phyloP scores from a whole-genome alignment of 306 rosid species.

The Inga laurina region DNA sequence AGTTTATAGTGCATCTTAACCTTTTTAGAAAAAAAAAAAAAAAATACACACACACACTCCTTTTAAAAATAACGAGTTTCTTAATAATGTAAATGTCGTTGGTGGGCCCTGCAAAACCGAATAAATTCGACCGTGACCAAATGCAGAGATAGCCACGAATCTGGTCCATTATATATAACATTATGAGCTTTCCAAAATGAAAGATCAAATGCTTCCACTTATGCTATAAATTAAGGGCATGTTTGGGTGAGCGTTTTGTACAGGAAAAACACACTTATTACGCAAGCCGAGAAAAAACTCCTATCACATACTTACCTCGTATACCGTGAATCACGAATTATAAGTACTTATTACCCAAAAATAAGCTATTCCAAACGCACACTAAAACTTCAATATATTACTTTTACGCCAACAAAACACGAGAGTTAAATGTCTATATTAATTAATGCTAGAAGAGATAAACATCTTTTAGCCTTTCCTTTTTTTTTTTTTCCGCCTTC shows the following conservation, averaged over 20 bases:
- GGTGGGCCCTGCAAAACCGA: neutral
- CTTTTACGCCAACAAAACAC: neutral
- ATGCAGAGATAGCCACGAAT: neutral
- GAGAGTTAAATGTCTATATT: neutral
- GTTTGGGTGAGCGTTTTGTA: too few species aligned
- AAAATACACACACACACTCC: neutral
- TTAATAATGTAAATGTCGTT: neutral
- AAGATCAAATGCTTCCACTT: neutral
- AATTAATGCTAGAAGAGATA: neutral
- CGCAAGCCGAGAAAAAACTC: too few species aligned
- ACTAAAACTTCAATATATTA: neutral
- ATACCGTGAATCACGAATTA: too few species aligned
- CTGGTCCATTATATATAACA: neutral
- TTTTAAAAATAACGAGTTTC: neutral
- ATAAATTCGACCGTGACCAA: neutral
- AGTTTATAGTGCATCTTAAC: too few species aligned
- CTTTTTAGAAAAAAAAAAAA: too few species aligned
- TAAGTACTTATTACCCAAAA: too few species aligned
- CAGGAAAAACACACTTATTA: too few species aligned
- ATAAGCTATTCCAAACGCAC: too few species aligned
- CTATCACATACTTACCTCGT: too few species aligned
- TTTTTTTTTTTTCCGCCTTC: too few species aligned
- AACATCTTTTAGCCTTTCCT: neutral
- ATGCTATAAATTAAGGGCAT: neutral
- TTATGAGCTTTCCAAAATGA: neutral